A percentile compares a stretch with the other conserved stretches of the same genome.
phyloP scores from a whole-genome alignment of 495 filamentous ascomycete genomes.

The Glarea lozoyensis region DNA sequence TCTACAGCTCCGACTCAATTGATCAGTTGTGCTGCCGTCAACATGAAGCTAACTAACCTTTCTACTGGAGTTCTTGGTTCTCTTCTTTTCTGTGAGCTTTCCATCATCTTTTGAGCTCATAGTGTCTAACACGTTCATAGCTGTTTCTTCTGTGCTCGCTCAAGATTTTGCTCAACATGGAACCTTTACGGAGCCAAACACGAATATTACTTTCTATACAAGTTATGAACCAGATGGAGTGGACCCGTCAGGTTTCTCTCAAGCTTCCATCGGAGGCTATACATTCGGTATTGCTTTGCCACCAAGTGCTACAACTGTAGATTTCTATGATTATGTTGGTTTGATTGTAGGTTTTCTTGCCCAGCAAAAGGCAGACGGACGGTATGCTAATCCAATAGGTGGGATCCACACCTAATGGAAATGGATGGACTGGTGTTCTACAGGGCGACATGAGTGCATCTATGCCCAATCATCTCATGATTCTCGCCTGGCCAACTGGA shows the following conservation, averaged over 20 bases:
- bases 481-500: slow-evolving; percentile 40
- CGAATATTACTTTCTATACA: slow-evolving; percentile 19
- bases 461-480: slow-evolving; percentile 47
- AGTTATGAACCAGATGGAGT: slow-evolving; percentile 11
- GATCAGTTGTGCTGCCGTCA: too few relatives aligned
- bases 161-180: slow-evolving; percentile 18
- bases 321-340: slow-evolving; percentile 52
- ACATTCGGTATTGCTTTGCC: slow-evolving; percentile 52
- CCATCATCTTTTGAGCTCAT: not conserved
- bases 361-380: too few relatives aligned
- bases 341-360: slow-evolving; percentile 32
- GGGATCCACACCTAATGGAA: slow-evolving; percentile 16
- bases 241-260: slow-evolving; percentile 6
- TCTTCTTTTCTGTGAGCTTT: slow-evolving; percentile 11
- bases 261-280: slow-evolving; percentile 24
- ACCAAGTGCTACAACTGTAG: slow-evolving; percentile 34
- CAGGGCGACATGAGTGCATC: slow-evolving; percentile 22
- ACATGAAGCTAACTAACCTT: slow-evolving; percentile 17
- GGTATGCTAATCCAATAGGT: slow-evolving; percentile 20
- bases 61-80: slow-evolving; percentile 9
- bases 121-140: slow-evolving; percentile 5
- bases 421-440: slow-evolving; percentile 46
- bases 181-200: slow-evolving; percentile 17
- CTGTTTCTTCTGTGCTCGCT: slow-evolving; percentile 10
- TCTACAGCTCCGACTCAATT: too few relatives aligned